Percentiles rank a stretch among this genome's conserved stretches.
phyloP scores from a whole-genome alignment of 148 eudicot species.

The Silene latifolia region DNA sequence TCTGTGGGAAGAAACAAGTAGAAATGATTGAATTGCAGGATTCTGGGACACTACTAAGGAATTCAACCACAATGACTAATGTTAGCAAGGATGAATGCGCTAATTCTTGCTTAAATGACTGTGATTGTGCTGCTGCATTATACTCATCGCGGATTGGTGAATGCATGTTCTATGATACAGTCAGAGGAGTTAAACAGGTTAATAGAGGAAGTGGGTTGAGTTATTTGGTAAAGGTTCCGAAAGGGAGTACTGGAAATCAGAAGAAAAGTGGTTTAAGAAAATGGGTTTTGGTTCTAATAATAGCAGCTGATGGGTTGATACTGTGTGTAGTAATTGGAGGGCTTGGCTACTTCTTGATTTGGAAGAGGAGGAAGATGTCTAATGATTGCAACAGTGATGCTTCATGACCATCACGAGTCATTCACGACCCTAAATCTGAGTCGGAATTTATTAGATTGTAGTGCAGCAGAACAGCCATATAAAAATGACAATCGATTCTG shows the following conservation, averaged over 20 bases:
- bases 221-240: constrained; percentile 72
- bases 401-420: not conserved
- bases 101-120: constrained; percentile 52
- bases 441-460: not conserved
- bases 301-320: constrained; percentile 62
- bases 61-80: constrained; percentile 16
- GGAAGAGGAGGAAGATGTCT: constrained; percentile 52
- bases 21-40: constrained; percentile 66
- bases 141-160: constrained; percentile 27
- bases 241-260: constrained; percentile 28
- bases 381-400: constrained; percentile 21
- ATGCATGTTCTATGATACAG: constrained; percentile 55
- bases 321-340: constrained; percentile 55
- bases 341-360: constrained; percentile 51
- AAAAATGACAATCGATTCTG: not conserved
- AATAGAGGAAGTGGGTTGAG: constrained; percentile 28
- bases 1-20: constrained; percentile 35
- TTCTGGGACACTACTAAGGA: constrained; percentile 44
- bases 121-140: constrained; percentile 62
- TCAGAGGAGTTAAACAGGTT: constrained; percentile 59
- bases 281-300: constrained; percentile 69
- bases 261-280: constrained; percentile 46
- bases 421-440: not conserved
- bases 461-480: not conserved
- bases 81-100: constrained; percentile 43